phyloP scores from a whole-genome alignment of 129 eudicot genomes.

The Arctium minus region DNA sequence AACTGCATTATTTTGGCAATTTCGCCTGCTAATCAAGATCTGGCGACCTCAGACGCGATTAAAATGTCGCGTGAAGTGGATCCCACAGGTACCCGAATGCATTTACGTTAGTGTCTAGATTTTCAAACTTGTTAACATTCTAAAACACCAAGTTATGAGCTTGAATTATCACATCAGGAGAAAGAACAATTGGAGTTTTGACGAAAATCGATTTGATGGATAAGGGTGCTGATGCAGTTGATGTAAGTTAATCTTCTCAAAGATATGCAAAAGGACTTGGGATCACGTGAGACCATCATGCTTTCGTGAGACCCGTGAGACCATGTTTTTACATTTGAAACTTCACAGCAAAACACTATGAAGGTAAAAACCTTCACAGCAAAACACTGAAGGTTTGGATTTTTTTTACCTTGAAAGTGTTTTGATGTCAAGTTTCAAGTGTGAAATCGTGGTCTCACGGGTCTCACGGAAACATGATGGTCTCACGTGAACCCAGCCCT shows the following conservation, averaged over 20 bases:
- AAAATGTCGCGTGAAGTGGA: constrained; percentile 49
- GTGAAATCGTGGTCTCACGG: too few relatives aligned
- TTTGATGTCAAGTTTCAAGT: too few relatives aligned
- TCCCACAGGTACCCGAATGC: constrained; percentile 36
- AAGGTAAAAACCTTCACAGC: too few relatives aligned
- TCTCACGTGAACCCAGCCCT: too few relatives aligned
- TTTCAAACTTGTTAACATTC: background rate
- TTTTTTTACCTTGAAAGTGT: too few relatives aligned
- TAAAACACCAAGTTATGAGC: background rate
- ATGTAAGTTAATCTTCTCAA: constrained; percentile 32
- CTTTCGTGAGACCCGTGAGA: too few relatives aligned
- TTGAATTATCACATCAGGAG: constrained; percentile 23
- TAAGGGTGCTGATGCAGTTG: constrained; percentile 44
- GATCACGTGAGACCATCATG: too few relatives aligned
- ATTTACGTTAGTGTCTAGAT: background rate
- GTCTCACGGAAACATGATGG: too few relatives aligned
- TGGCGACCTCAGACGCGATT: constrained; percentile 50
- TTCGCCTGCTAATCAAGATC: constrained; percentile 59
- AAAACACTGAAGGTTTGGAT: too few relatives aligned
- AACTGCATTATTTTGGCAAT: constrained; percentile 51
- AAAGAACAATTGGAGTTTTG: constrained; percentile 47
- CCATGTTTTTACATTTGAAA: too few relatives aligned
- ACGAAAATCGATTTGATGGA: constrained; percentile 53
- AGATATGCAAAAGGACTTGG: background rate
- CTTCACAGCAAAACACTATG: too few relatives aligned